These are phyloP conservation scores for Fusarium zealandicum DNA, from an alignment of 2,329 filamentous ascomycete genomes.

Conservation along the genomic window DNA sequence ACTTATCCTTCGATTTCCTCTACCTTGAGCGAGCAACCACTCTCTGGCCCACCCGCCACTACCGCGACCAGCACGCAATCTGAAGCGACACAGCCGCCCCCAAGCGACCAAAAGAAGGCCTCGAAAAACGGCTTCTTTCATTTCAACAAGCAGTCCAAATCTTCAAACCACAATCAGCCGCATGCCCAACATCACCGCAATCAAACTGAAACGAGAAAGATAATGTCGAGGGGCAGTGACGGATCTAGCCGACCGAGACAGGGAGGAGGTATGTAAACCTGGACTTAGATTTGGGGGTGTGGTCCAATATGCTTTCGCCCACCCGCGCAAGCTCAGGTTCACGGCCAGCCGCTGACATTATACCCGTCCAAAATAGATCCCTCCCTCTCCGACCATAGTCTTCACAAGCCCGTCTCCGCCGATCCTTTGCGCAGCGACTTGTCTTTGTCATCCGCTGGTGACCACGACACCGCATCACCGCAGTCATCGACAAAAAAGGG, in stretches of 20 bases:
- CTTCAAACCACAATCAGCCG: constrained; percentile 46
- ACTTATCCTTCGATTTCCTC: constrained; percentile 42
- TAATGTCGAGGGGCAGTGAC: constrained; percentile 49
- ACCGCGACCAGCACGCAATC: constrained; percentile 22
- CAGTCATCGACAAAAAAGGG: constrained; percentile 53
- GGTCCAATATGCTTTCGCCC: constrained; percentile 28
- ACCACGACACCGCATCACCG: constrained; percentile 51
- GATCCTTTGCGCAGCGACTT: constrained; percentile 60
- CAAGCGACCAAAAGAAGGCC: constrained; percentile 52
- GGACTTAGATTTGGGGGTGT: constrained; percentile 21
- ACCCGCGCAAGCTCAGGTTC: constrained; percentile 16
- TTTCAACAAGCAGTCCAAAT: constrained; percentile 57
- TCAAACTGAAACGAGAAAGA: constrained; percentile 48
- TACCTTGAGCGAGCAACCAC: constrained; percentile 32
- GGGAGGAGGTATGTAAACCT: constrained; percentile 48
- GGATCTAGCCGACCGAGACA: constrained; percentile 42
- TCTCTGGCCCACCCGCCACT: constrained; percentile 32
- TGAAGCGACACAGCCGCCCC: constrained; percentile 23
- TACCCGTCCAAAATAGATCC: constrained; percentile 35
- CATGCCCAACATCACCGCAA: constrained; percentile 38
- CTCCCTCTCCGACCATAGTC: constrained; percentile 42
- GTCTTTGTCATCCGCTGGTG: constrained; percentile 58
- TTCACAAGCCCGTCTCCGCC: constrained; percentile 51
- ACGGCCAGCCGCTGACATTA: constrained; percentile 34
- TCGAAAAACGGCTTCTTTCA: constrained; percentile 60